phyloP scores from a whole-genome alignment of 2,329 filamentous ascomycete genomes.

The Ascochyta rabiei region DNA sequence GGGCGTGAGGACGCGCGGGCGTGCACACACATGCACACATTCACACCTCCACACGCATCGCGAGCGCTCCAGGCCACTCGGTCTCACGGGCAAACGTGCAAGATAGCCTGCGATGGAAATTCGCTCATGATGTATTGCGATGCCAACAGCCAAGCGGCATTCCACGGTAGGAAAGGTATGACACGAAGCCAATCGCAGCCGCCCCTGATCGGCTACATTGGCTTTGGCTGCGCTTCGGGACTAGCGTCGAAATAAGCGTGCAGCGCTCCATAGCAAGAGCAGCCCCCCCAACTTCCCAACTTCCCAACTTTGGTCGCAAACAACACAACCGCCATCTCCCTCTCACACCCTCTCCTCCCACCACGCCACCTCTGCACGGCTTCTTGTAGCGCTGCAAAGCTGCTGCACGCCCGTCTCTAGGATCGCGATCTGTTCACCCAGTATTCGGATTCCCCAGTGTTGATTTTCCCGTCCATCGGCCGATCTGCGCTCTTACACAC shows the following conservation, averaged over 20 bases:
- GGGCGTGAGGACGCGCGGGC: not conserved
- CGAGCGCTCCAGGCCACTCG: slow-evolving; percentile 11
- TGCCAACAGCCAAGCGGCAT: slow-evolving; percentile 20
- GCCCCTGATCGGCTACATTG: not conserved
- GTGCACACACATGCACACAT: too few relatives aligned
- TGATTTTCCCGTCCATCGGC: slow-evolving; percentile 35
- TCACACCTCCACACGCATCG: not conserved
- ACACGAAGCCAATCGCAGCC: slow-evolving; percentile 20
- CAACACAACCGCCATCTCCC: slow-evolving; percentile 15
- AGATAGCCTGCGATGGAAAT: slow-evolving; percentile 8
- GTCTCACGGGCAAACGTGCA: slow-evolving; percentile 4
- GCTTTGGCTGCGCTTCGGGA: slow-evolving; percentile 2
- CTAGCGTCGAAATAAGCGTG: slow-evolving; percentile 11
- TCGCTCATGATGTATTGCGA: slow-evolving; percentile 18
- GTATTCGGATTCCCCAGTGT: slow-evolving; percentile 17
- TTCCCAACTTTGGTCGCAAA: slow-evolving; percentile 16
- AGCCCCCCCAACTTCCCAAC: slow-evolving; percentile 18
- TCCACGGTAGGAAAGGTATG: slow-evolving; percentile 20
- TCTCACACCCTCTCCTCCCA: slow-evolving; percentile 15
- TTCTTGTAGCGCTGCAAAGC: slow-evolving; percentile 31
- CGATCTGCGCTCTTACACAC: slow-evolving; percentile 36
- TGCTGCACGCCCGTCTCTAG: slow-evolving; percentile 31
- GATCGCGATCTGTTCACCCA: slow-evolving; percentile 30
- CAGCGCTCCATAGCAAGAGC: slow-evolving; percentile 13
- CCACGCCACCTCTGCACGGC: slow-evolving; percentile 28